Evolutionary conservation across 352 stramenopile genomes (phyloP).

Genomic region (Pythium biforme): DNA sequence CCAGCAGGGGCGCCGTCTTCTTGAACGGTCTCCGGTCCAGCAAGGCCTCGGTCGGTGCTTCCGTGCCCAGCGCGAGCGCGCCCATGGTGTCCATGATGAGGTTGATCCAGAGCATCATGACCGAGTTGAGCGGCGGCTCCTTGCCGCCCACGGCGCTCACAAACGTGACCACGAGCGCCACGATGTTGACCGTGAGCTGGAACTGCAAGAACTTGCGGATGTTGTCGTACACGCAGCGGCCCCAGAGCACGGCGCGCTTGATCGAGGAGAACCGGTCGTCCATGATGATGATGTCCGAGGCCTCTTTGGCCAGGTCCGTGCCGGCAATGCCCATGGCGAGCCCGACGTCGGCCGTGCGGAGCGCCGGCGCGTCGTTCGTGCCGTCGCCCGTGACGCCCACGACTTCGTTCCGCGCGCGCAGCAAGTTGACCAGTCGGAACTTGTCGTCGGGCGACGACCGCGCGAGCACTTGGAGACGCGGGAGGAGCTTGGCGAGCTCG

Average conservation of each 20-base stretch:
- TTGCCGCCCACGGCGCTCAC: conserved; percentile 81
- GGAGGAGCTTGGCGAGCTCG: conserved; percentile 61
- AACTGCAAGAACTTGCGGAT: conserved; percentile 87
- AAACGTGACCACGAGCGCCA: conserved; percentile 75
- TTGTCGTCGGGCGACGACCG: conserved; percentile 97
- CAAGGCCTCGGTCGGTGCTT: conserved; percentile 60
- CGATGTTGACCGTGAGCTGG: conserved; percentile 84
- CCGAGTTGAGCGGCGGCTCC: conserved; percentile 76
- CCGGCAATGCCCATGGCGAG: conserved; percentile 82
- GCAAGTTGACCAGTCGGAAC: conserved; percentile 91
- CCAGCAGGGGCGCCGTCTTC: conserved; percentile 56
- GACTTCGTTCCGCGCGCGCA: conserved; percentile 71
- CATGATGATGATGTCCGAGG: conserved; percentile 87
- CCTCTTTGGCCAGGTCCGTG: conserved; percentile 80
- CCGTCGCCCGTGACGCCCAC: conserved; percentile 80
- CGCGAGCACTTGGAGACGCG: conserved; percentile 87
- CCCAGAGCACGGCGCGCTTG: conserved; percentile 73
- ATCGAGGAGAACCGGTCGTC: conserved; percentile 87
- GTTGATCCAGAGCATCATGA: conserved; percentile 91
- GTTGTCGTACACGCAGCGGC: conserved; percentile 82
- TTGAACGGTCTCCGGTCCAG: conserved; percentile 73
- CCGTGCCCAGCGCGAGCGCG: conserved; percentile 65
- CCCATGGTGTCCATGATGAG: conserved; percentile 88
- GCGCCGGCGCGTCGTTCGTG: conserved; percentile 76
- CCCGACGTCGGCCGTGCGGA: conserved; percentile 70